Evolutionary conservation across 1,284 basidiomycete species (phyloP).

Genomic region (Ganoderma lucidum): DNA sequence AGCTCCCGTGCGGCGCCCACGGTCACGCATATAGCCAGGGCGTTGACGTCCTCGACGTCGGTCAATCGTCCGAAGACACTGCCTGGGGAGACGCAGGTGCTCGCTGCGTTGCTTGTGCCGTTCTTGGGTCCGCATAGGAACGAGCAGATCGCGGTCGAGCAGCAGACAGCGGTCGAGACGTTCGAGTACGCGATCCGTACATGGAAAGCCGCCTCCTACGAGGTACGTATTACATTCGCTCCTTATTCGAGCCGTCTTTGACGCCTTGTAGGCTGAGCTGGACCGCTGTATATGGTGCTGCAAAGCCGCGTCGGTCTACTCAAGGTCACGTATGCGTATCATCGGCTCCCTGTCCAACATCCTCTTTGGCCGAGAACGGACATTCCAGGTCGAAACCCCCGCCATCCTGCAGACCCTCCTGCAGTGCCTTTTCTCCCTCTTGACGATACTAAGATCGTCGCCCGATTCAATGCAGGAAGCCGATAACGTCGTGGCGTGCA

Average conservation of each 20-base stretch:
- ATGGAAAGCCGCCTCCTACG: conserved; percentile 61
- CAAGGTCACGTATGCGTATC: conserved; percentile 54
- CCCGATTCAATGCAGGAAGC: conserved; percentile 35
- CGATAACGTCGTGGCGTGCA: conserved; percentile 40
- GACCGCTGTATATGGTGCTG: conserved; percentile 75
- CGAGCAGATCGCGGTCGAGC: conserved; percentile 55
- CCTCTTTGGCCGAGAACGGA: conserved; percentile 54
- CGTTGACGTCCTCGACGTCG: conserved; percentile 44
- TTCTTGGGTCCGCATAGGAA: conserved; percentile 54
- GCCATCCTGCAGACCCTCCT: conserved; percentile 60
- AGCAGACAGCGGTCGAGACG: conserved; percentile 62
- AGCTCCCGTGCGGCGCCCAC: conserved; percentile 41
- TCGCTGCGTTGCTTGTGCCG: conserved; percentile 63
- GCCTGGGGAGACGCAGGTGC: conserved; percentile 64
- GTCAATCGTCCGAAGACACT: conserved; percentile 45
- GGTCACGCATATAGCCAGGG: conserved; percentile 45
- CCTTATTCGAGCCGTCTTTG: conserved; percentile 8
- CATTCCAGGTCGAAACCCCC: conserved; percentile 52
- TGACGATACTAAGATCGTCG: conserved; percentile 45
- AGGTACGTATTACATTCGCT: conserved; percentile 42
- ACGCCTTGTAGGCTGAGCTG: conserved; percentile 51
- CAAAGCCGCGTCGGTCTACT: conserved; percentile 56
- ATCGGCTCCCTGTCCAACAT: conserved; percentile 57
- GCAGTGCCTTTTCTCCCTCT: conserved; percentile 59
- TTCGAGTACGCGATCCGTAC: conserved; percentile 65